A percentile compares a stretch with the other conserved stretches of the same genome.
Evolutionary conservation across 176 grass and related monocot genomes (phyloP).

Genomic region (Guadua angustifolia): DNA sequence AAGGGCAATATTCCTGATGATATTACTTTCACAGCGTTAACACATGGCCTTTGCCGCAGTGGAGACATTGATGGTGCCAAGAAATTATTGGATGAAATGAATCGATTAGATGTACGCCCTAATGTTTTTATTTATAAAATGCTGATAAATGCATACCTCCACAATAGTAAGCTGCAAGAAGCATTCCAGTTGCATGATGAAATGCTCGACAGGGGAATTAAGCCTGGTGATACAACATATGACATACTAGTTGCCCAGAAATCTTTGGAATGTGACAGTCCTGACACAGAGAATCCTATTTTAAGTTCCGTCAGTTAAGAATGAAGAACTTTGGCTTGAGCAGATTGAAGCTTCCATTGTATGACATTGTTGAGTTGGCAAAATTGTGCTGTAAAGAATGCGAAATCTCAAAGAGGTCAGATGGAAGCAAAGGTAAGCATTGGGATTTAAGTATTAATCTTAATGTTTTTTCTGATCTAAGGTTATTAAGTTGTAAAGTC

Average conservation of each 20-base stretch:
- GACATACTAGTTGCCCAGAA: constrained; percentile 59
- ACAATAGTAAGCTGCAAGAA: constrained; percentile 67
- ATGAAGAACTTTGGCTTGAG: neutral
- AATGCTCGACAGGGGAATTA: constrained; percentile 75
- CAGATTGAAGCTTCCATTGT: constrained; percentile 18
- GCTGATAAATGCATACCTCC: constrained; percentile 72
- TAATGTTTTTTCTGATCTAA: no score
- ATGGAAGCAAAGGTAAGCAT: constrained; percentile 38
- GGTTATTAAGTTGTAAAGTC: no score
- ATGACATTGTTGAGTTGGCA: constrained; percentile 9
- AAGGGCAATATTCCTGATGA: constrained; percentile 70
- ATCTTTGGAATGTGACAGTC: constrained; percentile 27
- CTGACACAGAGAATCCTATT: constrained; percentile 26
- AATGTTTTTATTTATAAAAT: constrained; percentile 78
- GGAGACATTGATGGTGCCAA: constrained; percentile 74
- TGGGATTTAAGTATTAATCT: constrained; percentile 2
- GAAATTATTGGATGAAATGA: constrained; percentile 79
- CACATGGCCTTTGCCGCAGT: constrained; percentile 69
- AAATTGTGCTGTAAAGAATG: constrained; percentile 32
- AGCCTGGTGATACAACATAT: constrained; percentile 67
- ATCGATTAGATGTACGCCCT: constrained; percentile 56
- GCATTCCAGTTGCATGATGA: constrained; percentile 83
- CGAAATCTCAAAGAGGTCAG: constrained; percentile 16
- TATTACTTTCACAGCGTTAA: constrained; percentile 71
- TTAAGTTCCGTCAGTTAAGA: constrained; percentile 25